phyloP scores from a whole-genome alignment of 768 basidiomycete genomes.

The Russula brevipes region DNA sequence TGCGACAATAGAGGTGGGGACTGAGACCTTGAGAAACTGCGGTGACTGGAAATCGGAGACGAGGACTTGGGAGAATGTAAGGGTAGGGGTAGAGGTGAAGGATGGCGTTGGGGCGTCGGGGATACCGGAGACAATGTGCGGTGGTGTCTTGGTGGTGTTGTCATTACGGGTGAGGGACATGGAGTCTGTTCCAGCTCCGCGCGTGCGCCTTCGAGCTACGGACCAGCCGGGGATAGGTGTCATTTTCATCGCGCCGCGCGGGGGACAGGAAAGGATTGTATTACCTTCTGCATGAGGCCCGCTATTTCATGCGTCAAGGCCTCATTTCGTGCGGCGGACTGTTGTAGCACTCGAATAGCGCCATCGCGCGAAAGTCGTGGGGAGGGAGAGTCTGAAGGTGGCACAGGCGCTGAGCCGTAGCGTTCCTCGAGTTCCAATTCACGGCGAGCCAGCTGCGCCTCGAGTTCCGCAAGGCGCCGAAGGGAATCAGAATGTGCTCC shows the following conservation, averaged over 20 bases:
- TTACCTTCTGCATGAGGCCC: constrained; percentile 18
- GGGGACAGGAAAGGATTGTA: neutral
- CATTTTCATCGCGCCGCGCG: neutral
- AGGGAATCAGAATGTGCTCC: constrained; percentile 38
- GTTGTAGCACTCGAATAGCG: constrained; percentile 22
- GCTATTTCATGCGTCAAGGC: constrained; percentile 19
- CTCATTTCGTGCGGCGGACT: constrained; percentile 20
- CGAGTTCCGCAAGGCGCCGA: constrained; percentile 40
- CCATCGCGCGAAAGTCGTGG: constrained; percentile 20
- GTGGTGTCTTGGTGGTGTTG: neutral
- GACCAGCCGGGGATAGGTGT: neutral
- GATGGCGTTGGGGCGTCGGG: constrained; percentile 7
- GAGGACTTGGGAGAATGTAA: neutral
- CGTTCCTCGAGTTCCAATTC: constrained; percentile 48
- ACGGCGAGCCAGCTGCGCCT: constrained; percentile 52
- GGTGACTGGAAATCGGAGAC: neutral
- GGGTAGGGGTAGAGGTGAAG: neutral
- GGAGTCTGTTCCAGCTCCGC: constrained; percentile 1
- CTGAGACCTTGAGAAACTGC: neutral
- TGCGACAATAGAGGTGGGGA: neutral
- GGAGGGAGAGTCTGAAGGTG: neutral
- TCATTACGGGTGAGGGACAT: neutral
- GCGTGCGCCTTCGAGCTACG: constrained; percentile 18
- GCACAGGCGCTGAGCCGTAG: neutral
- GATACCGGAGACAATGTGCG: constrained; percentile 1